phyloP scores from a whole-genome alignment of 1,284 basidiomycete species.

The Moesziomyces sp. region DNA sequence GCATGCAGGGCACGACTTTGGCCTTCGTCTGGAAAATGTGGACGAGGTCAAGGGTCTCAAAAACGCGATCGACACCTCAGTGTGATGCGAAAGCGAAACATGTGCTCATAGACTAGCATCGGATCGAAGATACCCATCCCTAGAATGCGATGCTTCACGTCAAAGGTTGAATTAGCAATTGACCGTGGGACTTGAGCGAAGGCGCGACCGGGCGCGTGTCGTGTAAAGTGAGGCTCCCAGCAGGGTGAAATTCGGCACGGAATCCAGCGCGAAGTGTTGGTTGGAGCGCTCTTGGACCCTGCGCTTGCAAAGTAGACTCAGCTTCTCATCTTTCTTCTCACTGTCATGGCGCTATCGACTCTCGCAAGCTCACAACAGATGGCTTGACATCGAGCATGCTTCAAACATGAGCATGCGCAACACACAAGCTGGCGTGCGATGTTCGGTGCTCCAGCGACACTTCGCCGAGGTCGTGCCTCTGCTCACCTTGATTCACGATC shows the following conservation, averaged over 20 bases:
- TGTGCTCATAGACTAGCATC: neutral
- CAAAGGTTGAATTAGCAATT: no score
- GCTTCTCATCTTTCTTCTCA: neutral
- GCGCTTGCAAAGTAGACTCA: no score
- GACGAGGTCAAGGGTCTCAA: slow-evolving; percentile 76
- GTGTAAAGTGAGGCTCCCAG: slow-evolving; percentile 1
- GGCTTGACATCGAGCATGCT: neutral
- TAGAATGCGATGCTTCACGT: neutral
- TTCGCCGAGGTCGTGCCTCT: slow-evolving; percentile 20
- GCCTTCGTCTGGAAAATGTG: slow-evolving; percentile 76
- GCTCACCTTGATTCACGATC: slow-evolving; percentile 18
- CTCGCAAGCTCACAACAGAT: no score
- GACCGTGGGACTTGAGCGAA: no score
- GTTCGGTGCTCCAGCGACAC: slow-evolving; percentile 27
- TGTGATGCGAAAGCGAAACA: neutral
- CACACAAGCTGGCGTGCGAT: slow-evolving; percentile 1
- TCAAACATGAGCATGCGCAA: slow-evolving; percentile 1
- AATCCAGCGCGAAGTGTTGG: slow-evolving; percentile 5
- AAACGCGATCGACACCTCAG: slow-evolving; percentile 65
- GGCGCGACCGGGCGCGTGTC: neutral
- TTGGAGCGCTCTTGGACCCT: neutral
- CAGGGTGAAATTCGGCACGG: neutral
- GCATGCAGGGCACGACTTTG: slow-evolving; percentile 69
- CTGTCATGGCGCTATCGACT: no score
- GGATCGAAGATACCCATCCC: neutral